Evolutionary conservation across 768 basidiomycete species (phyloP).

Genomic region (Cantharellus anzutake): DNA sequence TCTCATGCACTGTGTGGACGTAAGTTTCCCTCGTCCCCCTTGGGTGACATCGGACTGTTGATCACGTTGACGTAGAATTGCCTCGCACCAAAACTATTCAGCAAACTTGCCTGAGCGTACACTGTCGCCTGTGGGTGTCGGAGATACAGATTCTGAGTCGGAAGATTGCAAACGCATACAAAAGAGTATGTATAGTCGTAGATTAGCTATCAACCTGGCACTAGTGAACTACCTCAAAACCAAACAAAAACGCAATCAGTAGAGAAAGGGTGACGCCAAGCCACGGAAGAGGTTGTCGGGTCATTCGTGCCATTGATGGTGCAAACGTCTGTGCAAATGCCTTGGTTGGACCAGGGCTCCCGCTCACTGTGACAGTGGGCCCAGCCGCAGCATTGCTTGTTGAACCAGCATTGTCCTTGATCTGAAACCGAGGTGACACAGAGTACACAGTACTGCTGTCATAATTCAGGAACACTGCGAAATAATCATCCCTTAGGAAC

Average conservation of each 20-base stretch:
- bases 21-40: conserved; percentile 22
- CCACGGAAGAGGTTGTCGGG: too few relatives aligned
- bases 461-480: not conserved
- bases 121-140: not conserved
- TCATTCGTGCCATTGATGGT: not conserved
- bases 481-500: not conserved
- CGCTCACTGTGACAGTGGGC: not conserved
- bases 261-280: too few relatives aligned
- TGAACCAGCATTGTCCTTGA: not conserved
- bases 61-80: conserved; percentile 19
- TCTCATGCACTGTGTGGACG: conserved; percentile 89
- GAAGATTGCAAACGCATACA: not conserved
- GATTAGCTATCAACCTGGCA: not conserved
- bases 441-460: not conserved
- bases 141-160: not conserved
- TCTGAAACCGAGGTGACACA: not conserved
- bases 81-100: conserved; percentile 65
- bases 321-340: not conserved
- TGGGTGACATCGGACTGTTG: not conserved
- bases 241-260: too few relatives aligned
- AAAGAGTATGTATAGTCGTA: not conserved
- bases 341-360: not conserved
- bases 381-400: not conserved
- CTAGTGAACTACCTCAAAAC: too few relatives aligned
- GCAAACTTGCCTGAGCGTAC: conserved; percentile 29